Base-by-base conservation (phyloP, 441 rosid species). In the Populus hybrid region DNA sequence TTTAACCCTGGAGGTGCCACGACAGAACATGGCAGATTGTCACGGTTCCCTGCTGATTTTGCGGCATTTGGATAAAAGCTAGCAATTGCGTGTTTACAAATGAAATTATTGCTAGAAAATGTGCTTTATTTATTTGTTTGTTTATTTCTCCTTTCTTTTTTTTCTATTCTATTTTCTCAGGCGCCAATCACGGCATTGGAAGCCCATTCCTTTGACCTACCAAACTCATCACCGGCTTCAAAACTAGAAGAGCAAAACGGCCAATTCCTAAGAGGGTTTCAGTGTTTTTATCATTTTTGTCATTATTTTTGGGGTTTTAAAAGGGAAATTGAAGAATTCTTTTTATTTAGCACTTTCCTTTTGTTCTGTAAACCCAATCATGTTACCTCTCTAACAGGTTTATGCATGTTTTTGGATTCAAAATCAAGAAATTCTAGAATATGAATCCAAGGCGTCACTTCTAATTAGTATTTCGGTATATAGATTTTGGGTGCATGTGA, bases 141-240 rank as follows among this genome's bases (percentile, higher is more conserved):
- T 28, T 28, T 42, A 14, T 72, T 42, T 29, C 23, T 72, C 56
- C 63, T 73, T 63, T 74, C 23, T 7, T 10, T 10, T n/a, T n/a
- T 23, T 56, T 26, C 18, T 18, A 9, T 33, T 70, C 40, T 72
- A 74, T 74, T 79, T 77, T 65, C 78, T 77, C 24, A 65, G 79
- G 88, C 89, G 89, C 85, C 85, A 88, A 88, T 89, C 90, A 82
- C 92, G 90, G 86, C 74, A 23, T 77, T 76, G 21, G 61, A 18
- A 66, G 53, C 20, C 12, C 12, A 6, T 31, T 18, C 72, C 75
- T 63, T 77, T 74, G 80, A 81, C 80, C 72, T 29, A 10, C 78
- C 18, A 38, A 70, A 63, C 36, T 3, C 69, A 14, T n/a, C 80
- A 59, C 28, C 63, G 53, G 20, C 50, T 68, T 28, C 23, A 61